phyloP scores from a whole-genome alignment of 768 basidiomycete genomes.

The Kwoniella sp. region DNA sequence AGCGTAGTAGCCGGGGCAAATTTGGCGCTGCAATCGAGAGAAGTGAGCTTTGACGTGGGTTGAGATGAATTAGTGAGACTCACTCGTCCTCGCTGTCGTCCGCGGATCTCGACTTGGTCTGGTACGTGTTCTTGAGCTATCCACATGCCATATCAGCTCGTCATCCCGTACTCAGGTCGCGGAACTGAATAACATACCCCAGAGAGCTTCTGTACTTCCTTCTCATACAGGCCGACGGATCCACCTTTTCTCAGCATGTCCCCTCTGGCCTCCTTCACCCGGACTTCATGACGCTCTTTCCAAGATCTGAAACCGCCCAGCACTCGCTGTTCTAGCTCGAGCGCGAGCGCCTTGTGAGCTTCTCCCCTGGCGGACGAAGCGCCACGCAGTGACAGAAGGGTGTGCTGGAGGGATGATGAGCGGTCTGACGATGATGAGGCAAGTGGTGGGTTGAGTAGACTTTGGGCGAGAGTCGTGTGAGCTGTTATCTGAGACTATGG shows the following conservation, averaged over 20 bases:
- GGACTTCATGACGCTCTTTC: constrained; percentile 69
- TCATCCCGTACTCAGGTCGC: background rate
- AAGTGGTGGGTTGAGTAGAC: constrained; percentile 55
- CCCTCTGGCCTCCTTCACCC: constrained; percentile 60
- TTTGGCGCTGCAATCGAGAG: constrained; percentile 59
- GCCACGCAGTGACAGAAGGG: constrained; percentile 33
- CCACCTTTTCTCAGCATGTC: constrained; percentile 70
- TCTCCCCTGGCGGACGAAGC: constrained; percentile 59
- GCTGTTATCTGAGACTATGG: constrained; percentile 66
- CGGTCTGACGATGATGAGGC: constrained; percentile 50
- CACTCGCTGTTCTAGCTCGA: constrained; percentile 70
- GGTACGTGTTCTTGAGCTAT: constrained; percentile 69
- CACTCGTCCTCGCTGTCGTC: constrained; percentile 95
- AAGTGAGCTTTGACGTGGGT: constrained; percentile 11
- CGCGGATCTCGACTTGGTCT: constrained; percentile 71
- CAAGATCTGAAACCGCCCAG: constrained; percentile 75
- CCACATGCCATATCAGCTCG: constrained; percentile 48
- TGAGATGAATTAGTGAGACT: constrained; percentile 45
- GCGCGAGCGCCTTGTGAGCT: constrained; percentile 65
- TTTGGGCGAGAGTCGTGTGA: constrained; percentile 61
- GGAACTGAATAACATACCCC: constrained; percentile 13
- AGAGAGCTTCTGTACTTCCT: constrained; percentile 38
- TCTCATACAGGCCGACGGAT: constrained; percentile 57
- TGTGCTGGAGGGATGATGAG: constrained; percentile 28
- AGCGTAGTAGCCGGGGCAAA: constrained; percentile 67